phyloP scores from a whole-genome alignment of 2,329 filamentous ascomycete genomes.

The Chaetomium olivaceum region DNA sequence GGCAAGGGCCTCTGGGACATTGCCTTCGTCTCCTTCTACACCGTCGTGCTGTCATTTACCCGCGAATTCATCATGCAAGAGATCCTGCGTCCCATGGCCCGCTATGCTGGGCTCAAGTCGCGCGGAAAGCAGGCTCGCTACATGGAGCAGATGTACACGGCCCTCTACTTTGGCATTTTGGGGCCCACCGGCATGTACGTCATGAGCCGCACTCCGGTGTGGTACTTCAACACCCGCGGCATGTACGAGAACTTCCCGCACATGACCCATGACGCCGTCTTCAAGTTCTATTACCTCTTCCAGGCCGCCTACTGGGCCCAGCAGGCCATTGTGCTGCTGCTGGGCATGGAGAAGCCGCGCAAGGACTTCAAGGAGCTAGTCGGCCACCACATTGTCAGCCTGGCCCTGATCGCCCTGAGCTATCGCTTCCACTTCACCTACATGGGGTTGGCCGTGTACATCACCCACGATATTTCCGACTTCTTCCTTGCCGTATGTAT shows the following conservation, averaged over 20 bases:
- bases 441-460: constrained; percentile 90
- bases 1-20: constrained; percentile 87
- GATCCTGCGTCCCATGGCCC: constrained; percentile 74
- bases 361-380: constrained; percentile 96
- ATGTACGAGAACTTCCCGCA: constrained; percentile 93
- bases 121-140: constrained; percentile 83
- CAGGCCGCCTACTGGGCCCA: constrained; percentile 95
- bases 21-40: constrained; percentile 87
- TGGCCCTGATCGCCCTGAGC: constrained; percentile 79
- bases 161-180: constrained; percentile 81
- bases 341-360: constrained; percentile 87
- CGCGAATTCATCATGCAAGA: constrained; percentile 97
- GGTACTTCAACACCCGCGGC: constrained; percentile 89
- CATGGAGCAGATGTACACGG: constrained; percentile 96
- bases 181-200: constrained; percentile 85
- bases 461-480: constrained; percentile 90
- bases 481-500: constrained; percentile 85
- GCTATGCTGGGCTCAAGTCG: constrained; percentile 66
- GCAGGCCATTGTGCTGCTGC: constrained; percentile 82
- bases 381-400: constrained; percentile 84
- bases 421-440: constrained; percentile 98
- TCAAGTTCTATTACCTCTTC: constrained; percentile 97
- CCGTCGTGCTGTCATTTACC: constrained; percentile 84
- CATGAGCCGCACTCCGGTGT: constrained; percentile 87
- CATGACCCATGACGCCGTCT: constrained; percentile 71